These are phyloP conservation scores for Penicillium sp. DNA, from an alignment of 2,329 filamentous ascomycete species.

Conservation along the genomic window DNA sequence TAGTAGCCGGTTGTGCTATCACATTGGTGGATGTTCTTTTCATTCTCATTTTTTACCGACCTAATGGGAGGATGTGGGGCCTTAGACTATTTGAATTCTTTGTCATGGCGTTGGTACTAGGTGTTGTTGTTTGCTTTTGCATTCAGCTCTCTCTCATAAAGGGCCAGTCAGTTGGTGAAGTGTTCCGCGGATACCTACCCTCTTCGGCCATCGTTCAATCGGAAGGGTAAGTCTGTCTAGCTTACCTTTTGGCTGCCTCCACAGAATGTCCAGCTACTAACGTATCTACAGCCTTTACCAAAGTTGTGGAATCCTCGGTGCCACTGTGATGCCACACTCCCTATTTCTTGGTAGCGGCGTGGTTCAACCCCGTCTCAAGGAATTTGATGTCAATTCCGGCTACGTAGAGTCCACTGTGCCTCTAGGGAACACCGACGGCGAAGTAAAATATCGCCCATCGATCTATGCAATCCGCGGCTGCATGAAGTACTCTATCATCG, in stretches of 20 bases:
- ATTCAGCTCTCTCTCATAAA: conserved; percentile 56
- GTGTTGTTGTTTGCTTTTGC: conserved; percentile 57
- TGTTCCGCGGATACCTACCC: conserved; percentile 56
- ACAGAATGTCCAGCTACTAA: conserved; percentile 5
- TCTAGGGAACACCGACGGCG: conserved; percentile 42
- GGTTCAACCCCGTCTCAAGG: conserved; percentile 53
- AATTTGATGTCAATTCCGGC: conserved; percentile 46
- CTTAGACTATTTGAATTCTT: conserved; percentile 55
- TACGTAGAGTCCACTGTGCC: conserved; percentile 33
- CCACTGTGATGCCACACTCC: conserved; percentile 60
- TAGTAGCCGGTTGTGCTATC: conserved; percentile 58
- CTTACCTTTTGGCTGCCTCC: not conserved
- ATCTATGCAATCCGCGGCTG: conserved; percentile 70
- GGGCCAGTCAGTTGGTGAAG: conserved; percentile 49
- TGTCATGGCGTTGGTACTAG: conserved; percentile 54
- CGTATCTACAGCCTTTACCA: conserved; percentile 48
- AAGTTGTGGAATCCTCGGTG: conserved; percentile 53
- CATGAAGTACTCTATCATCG: conserved; percentile 69
- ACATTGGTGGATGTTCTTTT: conserved; percentile 57
- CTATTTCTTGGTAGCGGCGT: conserved; percentile 58
- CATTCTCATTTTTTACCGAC: conserved; percentile 56
- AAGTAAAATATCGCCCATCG: conserved; percentile 67
- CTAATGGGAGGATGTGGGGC: conserved; percentile 51
- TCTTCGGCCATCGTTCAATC: conserved; percentile 52
- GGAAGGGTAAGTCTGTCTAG: conserved; percentile 43